phyloP scores from a whole-genome alignment of 352 stramenopile species.

The Phytophthora megakarya region DNA sequence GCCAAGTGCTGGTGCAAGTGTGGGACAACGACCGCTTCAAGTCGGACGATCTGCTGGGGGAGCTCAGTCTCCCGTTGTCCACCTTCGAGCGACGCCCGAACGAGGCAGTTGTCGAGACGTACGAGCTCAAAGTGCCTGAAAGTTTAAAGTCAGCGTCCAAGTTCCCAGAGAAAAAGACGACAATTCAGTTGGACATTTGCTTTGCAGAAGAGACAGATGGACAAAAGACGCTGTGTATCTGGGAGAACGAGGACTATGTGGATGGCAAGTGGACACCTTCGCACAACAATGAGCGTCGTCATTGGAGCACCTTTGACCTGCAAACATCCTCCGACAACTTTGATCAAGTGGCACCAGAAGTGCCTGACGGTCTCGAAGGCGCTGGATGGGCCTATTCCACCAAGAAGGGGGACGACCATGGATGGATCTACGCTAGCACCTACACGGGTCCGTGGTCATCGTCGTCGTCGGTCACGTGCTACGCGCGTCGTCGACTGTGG shows the following conservation, averaged over 20 bases:
- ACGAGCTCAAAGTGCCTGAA: conserved; percentile 52
- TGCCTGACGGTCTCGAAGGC: conserved; percentile 54
- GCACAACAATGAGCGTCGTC: conserved; percentile 54
- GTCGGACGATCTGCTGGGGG: conserved; percentile 63
- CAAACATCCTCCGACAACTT: conserved; percentile 67
- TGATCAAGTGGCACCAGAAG: conserved; percentile 62
- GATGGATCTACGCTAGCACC: conserved; percentile 70
- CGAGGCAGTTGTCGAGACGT: conserved; percentile 53
- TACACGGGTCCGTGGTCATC: conserved; percentile 68
- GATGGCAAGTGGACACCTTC: conserved; percentile 50
- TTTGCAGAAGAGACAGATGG: conserved; percentile 49
- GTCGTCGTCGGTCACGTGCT: conserved; percentile 28
- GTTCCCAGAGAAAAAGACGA: conserved; percentile 51
- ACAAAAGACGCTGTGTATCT: conserved; percentile 61
- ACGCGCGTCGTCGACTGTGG: conserved; percentile 68
- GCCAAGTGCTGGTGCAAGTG: conserved; percentile 60
- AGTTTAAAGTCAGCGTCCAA: conserved; percentile 45
- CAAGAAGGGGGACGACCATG: conserved; percentile 66
- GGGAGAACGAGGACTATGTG: conserved; percentile 71
- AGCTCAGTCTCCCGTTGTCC: conserved; percentile 53
- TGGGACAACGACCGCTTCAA: conserved; percentile 76
- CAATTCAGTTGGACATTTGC: conserved; percentile 42
- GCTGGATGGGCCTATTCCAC: conserved; percentile 73
- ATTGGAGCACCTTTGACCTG: conserved; percentile 67
- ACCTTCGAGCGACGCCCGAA: conserved; percentile 56